A percentile compares a stretch with the other conserved stretches of the same genome.
phyloP scores from a whole-genome alignment of 352 stramenopile species.

The Globisporangium nunn region DNA sequence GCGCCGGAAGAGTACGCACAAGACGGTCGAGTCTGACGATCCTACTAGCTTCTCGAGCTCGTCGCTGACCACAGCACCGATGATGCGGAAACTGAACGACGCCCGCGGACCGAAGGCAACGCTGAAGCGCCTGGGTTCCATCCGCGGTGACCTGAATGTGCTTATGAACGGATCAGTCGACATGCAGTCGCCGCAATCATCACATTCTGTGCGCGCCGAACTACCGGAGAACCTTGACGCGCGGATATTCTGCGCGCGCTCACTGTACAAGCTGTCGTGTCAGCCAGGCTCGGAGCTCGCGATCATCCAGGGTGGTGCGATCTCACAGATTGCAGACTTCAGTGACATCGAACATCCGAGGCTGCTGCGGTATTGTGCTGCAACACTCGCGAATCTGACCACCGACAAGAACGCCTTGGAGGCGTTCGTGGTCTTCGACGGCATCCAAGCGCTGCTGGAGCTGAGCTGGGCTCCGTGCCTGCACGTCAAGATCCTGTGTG shows the following conservation, averaged over 20 bases:
- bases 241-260: conserved; percentile 56
- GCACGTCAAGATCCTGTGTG: conserved; percentile 62
- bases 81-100: conserved; percentile 1
- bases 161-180: conserved; percentile 17
- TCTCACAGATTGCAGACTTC: conserved; percentile 63
- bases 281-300: conserved; percentile 39
- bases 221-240: conserved; percentile 41
- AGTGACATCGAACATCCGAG: conserved; percentile 53
- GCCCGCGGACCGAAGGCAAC: not conserved
- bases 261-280: conserved; percentile 77
- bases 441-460: conserved; percentile 56
- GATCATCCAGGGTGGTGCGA: conserved; percentile 59
- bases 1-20: conserved; percentile 7
- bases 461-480: conserved; percentile 59
- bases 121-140: conserved; percentile 27
- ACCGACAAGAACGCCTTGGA: conserved; percentile 25
- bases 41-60: not conserved
- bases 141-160: conserved; percentile 28
- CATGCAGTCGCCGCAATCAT: conserved; percentile 4
- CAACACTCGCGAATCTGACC: conserved; percentile 60
- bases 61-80: not conserved
- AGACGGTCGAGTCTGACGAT: not conserved
- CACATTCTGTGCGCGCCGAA: not conserved
- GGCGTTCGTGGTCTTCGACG: conserved; percentile 47
- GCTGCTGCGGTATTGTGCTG: conserved; percentile 52